Evolutionary conservation across 805 yeast genomes (phyloP).

Genomic region (Starmerella bombi): DNA sequence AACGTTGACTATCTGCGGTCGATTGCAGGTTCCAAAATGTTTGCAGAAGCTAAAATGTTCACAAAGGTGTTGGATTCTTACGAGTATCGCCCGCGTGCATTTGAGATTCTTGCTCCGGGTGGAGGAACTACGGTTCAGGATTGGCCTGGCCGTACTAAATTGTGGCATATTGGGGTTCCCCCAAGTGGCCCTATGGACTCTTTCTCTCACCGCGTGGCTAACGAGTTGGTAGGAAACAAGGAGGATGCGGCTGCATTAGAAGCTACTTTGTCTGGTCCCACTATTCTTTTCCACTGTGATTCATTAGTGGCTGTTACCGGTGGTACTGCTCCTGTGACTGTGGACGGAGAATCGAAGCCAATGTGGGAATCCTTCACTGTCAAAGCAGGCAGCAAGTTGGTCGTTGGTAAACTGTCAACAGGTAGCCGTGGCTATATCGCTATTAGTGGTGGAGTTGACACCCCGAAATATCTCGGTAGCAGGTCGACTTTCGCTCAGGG

Average conservation of each 20-base stretch:
- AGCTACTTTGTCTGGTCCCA: slow-evolving; percentile 77
- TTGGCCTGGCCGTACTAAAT: slow-evolving; percentile 77
- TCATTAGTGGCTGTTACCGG: slow-evolving; percentile 75
- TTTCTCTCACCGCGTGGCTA: slow-evolving; percentile 79
- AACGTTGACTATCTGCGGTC: slow-evolving; percentile 81
- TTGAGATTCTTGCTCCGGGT: slow-evolving; percentile 80
- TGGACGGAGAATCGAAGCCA: slow-evolving; percentile 44
- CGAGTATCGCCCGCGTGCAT: slow-evolving; percentile 66
- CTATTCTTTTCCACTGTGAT: slow-evolving; percentile 69
- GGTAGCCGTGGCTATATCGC: slow-evolving; percentile 90
- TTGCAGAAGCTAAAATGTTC: slow-evolving; percentile 67
- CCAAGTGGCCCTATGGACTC: slow-evolving; percentile 98
- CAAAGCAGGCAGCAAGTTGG: slow-evolving; percentile 60
- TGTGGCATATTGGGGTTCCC: slow-evolving; percentile 90
- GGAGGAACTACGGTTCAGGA: slow-evolving; percentile 95
- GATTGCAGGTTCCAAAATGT: slow-evolving; percentile 73
- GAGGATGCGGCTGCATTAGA: slow-evolving; percentile 78
- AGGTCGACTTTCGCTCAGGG: slow-evolving; percentile 93
- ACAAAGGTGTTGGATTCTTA: slow-evolving; percentile 79
- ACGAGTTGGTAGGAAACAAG: slow-evolving; percentile 80
- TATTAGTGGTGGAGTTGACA: slow-evolving; percentile 85
- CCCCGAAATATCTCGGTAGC: slow-evolving; percentile 88
- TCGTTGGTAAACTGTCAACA: slow-evolving; percentile 62
- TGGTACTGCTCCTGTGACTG: slow-evolving; percentile 55
- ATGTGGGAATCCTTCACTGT: slow-evolving; percentile 66